Conservation (phyloP, 371 early-diverging fungal species). For the Zychaea mexicana region DNA sequence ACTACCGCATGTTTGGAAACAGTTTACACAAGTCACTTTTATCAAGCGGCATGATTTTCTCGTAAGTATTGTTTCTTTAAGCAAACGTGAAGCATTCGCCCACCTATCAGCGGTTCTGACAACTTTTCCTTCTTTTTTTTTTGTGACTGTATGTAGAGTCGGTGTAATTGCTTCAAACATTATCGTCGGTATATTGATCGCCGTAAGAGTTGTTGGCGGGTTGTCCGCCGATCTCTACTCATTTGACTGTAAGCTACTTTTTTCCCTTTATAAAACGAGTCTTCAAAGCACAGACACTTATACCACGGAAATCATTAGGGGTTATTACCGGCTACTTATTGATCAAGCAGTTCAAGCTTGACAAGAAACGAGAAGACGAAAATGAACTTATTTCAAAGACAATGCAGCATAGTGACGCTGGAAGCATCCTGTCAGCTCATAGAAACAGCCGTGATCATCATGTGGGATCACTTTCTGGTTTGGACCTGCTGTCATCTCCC, state of each 20-base stretch:
- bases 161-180: conserved; percentile 46
- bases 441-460: conserved; percentile 2
- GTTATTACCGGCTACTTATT: conserved; percentile 41
- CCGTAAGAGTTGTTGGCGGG: conserved; percentile 32
- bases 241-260: conserved; percentile 46
- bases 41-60: conserved; percentile 41
- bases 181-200: conserved; percentile 39
- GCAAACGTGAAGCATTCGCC: not conserved
- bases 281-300: no score
- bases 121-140: not conserved
- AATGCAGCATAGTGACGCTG: conserved; percentile 4
- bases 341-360: conserved; percentile 37
- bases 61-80: no score
- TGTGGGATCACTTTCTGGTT: not conserved
- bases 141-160: conserved; percentile 18
- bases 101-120: not conserved
- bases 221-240: conserved; percentile 47
- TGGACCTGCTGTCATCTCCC: not conserved
- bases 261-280: not conserved
- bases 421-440: conserved; percentile 3
- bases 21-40: conserved; percentile 37
- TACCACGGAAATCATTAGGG: conserved; percentile 22
- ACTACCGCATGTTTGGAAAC: conserved; percentile 40
- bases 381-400: conserved; percentile 13
- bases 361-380: conserved; percentile 5